A percentile compares a stretch with the other conserved stretches of the same genome.
These are phyloP conservation scores for Scopulariopsis brevicaulis DNA, from an alignment of 2,329 filamentous ascomycete species.

Conservation along the genomic window DNA sequence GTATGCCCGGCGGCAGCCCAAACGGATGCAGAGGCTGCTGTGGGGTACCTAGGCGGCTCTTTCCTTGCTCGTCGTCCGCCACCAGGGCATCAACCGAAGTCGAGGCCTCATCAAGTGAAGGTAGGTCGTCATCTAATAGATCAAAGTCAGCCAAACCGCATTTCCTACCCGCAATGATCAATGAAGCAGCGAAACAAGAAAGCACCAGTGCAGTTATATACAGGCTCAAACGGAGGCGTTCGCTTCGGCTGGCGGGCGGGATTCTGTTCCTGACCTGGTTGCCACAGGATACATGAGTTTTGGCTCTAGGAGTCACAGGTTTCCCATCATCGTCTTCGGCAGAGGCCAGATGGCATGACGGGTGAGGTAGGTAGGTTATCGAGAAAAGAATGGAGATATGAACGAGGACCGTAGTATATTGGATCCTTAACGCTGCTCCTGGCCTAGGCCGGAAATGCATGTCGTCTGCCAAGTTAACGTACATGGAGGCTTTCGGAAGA, in stretches of 20 bases:
- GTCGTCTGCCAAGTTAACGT: slow-evolving; percentile 45
- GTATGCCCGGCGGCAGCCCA: not conserved
- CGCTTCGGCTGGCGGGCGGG: not conserved
- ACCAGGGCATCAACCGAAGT: slow-evolving; percentile 59
- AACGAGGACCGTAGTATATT: slow-evolving; percentile 28
- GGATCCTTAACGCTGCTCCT: slow-evolving; percentile 16
- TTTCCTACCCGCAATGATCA: not conserved
- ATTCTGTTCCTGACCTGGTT: not conserved
- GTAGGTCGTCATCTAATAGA: slow-evolving; percentile 49
- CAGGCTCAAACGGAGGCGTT: not conserved
- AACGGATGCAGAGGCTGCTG: not conserved
- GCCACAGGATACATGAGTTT: slow-evolving; percentile 7
- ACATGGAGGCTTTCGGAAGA: slow-evolving; percentile 54
- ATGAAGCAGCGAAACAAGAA: slow-evolving; percentile 4
- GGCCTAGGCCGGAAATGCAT: not conserved
- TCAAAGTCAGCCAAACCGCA: slow-evolving; percentile 24
- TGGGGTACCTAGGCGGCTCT: slow-evolving; percentile 7
- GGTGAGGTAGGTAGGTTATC: slow-evolving; percentile 7
- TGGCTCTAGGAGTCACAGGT: slow-evolving; percentile 9
- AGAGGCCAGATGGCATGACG: slow-evolving; percentile 17
- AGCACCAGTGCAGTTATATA: slow-evolving; percentile 5
- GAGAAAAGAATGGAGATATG: slow-evolving; percentile 16
- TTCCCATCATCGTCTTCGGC: slow-evolving; percentile 52
- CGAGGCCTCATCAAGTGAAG: slow-evolving; percentile 47
- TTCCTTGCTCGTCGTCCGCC: slow-evolving; percentile 38